Evolutionary conservation across 495 filamentous ascomycete genomes (phyloP), one percentile per base, ranked within the genome.

Genomic region (Cercophora samala): DNA sequence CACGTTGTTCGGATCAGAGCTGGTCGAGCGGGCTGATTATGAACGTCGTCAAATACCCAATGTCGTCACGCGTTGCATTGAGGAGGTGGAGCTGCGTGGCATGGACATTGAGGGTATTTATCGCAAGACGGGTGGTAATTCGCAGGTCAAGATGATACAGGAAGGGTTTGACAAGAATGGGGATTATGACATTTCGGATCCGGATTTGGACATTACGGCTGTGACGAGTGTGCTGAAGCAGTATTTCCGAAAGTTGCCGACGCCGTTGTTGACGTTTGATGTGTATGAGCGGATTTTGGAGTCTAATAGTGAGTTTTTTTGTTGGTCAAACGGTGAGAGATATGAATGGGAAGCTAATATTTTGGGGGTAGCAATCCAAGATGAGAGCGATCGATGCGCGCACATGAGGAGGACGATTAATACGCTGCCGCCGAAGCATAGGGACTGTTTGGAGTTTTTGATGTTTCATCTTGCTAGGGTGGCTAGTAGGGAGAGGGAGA

Each of bases 91-190:
- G 78, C 78, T 95, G 23, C 89, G 96, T 77, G 95, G 95, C 55
- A 97, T 99, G 93, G 93, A 98, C 73, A 86, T 96, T 74, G 94
- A 98, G 79, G 96, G 96, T 62, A 96, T 99, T 69, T 99, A 99
- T 81, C 89, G 96, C 68, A 99, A 99, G 82, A 94, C 92, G 37
- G 96, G 96, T 60, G 94, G 93, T 70, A 89, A 89, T 64, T 89
- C 89, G 1, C 91, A 92, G 68, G 90, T 96, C 76, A 95, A 96
- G 74, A 81, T 82, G 55, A 92, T 99, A 67, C 88, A 91, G 67
- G 91, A 93, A 67, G 91, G 93, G 42, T 97, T 99, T 73, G 94
- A 99, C 72, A 88, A 87, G 72, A 88, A 80, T 66, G 87, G 91
- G 67, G 86, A 92, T 69, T 94, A 85, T 71, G 95, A 98, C 73